Conservation (phyloP, 768 basidiomycete genomes). For the Russula lepida region DNA sequence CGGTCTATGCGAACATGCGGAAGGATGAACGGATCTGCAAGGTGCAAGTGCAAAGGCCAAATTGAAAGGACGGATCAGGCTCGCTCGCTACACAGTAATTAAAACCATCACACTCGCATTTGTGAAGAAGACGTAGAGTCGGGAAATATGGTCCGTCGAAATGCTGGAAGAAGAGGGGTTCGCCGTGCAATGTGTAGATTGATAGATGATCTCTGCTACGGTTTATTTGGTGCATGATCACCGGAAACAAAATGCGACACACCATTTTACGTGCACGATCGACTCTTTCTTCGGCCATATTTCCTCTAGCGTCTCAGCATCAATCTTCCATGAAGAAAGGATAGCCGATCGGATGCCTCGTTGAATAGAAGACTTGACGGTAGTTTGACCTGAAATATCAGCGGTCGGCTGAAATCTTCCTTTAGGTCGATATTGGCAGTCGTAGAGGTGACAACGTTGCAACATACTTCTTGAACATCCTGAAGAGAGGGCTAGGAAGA, state of each 20-base stretch:
- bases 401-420: constrained; percentile 60
- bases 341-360: constrained; percentile 74
- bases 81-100: too few species aligned
- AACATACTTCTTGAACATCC: constrained; percentile 73
- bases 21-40: constrained; percentile 79
- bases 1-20: constrained; percentile 88
- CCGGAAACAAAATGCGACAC: too few species aligned
- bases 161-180: constrained; percentile 92
- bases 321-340: constrained; percentile 76
- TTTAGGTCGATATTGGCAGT: neutral
- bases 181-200: constrained; percentile 79
- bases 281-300: constrained; percentile 99
- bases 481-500: neutral
- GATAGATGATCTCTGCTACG: constrained; percentile 92
- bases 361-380: constrained; percentile 90
- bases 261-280: constrained; percentile 92
- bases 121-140: constrained; percentile 81
- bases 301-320: constrained; percentile 73
- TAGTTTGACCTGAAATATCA: constrained; percentile 85
- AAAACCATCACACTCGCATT: constrained; percentile 48
- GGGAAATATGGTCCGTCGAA: constrained; percentile 92
- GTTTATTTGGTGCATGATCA: neutral
- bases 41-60: too few species aligned
- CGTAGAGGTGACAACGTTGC: neutral
- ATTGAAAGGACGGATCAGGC: too few species aligned